phyloP scores from a whole-genome alignment of 208 protist genomes.

The Blechomonas ayalai region DNA sequence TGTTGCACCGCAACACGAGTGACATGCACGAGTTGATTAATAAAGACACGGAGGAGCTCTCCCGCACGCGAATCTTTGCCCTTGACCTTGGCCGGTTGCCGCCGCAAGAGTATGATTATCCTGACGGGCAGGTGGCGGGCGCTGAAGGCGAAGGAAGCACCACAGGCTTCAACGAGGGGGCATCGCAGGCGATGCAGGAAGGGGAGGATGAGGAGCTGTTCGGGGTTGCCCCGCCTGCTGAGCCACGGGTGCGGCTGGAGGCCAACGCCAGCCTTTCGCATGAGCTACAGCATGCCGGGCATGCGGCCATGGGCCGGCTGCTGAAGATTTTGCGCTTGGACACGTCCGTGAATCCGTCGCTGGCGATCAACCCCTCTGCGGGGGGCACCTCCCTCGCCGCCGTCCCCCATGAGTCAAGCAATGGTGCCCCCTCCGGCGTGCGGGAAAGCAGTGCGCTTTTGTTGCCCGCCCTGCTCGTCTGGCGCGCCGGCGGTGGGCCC shows the following conservation, averaged over 20 bases:
- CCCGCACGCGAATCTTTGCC: slow-evolving; percentile 51
- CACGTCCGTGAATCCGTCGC: slow-evolving; percentile 26
- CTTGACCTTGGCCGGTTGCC: slow-evolving; percentile 53
- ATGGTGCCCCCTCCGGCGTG: slow-evolving; percentile 4
- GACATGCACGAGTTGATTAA: slow-evolving; percentile 23
- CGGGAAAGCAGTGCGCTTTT: no score
- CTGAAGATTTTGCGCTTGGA: slow-evolving; percentile 29
- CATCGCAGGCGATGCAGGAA: slow-evolving; percentile 10
- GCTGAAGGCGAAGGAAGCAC: not conserved
- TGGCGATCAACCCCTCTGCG: slow-evolving; percentile 6
- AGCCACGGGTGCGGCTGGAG: slow-evolving; percentile 5
- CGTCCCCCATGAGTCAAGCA: slow-evolving; percentile 1
- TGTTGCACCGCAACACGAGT: slow-evolving; percentile 30
- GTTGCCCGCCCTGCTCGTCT: slow-evolving; percentile 10
- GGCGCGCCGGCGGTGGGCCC: slow-evolving; percentile 12
- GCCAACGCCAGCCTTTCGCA: slow-evolving; percentile 13
- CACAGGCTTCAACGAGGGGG: not conserved
- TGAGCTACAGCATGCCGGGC: slow-evolving; percentile 25
- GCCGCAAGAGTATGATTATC: slow-evolving; percentile 32
- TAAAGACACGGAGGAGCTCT: slow-evolving; percentile 27
- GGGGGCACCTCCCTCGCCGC: slow-evolving; percentile 1
- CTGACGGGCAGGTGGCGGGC: not conserved
- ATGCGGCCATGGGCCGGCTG: slow-evolving; percentile 24
- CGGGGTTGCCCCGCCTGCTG: slow-evolving; percentile 2
- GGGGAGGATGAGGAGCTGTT: slow-evolving; percentile 33